A percentile compares a stretch with the other conserved stretches of the same genome.
Evolutionary conservation across 2,329 filamentous ascomycete species (phyloP).

Genomic region (Pyrenochaeta sp.): DNA sequence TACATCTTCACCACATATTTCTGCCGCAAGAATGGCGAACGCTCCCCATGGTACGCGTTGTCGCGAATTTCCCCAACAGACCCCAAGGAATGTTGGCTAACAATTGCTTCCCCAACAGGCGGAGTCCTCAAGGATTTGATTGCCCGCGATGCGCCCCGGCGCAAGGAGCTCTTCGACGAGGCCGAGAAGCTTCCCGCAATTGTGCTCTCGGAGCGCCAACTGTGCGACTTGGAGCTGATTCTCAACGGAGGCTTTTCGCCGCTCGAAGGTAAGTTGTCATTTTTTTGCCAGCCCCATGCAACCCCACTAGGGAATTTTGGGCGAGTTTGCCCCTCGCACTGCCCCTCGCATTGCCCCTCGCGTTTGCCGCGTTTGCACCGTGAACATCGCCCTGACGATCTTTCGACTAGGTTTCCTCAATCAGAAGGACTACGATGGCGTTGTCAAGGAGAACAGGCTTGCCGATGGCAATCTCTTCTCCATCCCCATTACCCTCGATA

Average conservation of each 20-base stretch:
- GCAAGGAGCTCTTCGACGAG: conserved; percentile 80
- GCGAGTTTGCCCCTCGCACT: too few species aligned
- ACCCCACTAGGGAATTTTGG: too few species aligned
- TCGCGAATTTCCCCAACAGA: neutral
- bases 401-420: conserved; percentile 86
- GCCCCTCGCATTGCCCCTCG: too few species aligned
- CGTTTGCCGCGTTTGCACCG: conserved; percentile 35
- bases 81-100: conserved; percentile 24
- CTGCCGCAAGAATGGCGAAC: conserved; percentile 54
- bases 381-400: conserved; percentile 8
- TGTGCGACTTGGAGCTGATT: conserved; percentile 97
- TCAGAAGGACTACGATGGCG: conserved; percentile 94
- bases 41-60: conserved; percentile 56
- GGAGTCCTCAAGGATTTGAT: conserved; percentile 98
- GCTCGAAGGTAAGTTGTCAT: conserved; percentile 77
- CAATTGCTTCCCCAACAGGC: conserved; percentile 57
- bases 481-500: conserved; percentile 95
- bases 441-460: conserved; percentile 87
- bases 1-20: conserved; percentile 6
- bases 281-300: too few species aligned
- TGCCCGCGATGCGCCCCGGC: conserved; percentile 85
- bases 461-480: conserved; percentile 89
- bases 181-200: conserved; percentile 87
- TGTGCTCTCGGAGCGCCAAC: conserved; percentile 87
- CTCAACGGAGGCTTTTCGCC: conserved; percentile 98